Evolutionary conservation across 202 grass and related monocot genomes (phyloP).

Genomic region (Musa balbisiana): DNA sequence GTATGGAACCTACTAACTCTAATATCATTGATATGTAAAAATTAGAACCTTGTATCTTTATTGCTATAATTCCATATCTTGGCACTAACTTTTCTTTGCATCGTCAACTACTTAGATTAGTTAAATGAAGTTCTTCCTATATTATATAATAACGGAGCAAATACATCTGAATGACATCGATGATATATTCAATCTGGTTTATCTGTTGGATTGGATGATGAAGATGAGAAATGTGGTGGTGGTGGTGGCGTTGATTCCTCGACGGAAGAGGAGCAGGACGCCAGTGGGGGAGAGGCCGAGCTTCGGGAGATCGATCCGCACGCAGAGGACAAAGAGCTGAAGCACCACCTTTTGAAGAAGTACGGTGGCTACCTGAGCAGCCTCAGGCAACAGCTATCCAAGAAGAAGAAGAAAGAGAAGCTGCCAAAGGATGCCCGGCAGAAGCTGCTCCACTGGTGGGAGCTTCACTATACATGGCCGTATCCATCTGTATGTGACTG

Average conservation of each 20-base stretch:
- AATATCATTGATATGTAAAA: too few relatives aligned
- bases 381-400: constrained; percentile 69
- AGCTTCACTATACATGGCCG: constrained; percentile 86
- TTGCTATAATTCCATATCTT: too few relatives aligned
- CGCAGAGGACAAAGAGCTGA: constrained; percentile 76
- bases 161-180: background rate
- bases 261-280: constrained; percentile 64
- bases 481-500: constrained; percentile 68
- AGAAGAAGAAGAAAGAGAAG: constrained; percentile 87
- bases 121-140: too few relatives aligned
- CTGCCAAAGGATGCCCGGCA: constrained; percentile 74
- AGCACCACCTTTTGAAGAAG: constrained; percentile 72
- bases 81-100: too few relatives aligned
- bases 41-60: too few relatives aligned
- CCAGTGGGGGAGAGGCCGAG: constrained; percentile 34
- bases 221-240: constrained; percentile 50
- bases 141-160: too few relatives aligned
- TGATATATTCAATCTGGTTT: background rate
- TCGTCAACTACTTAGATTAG: too few relatives aligned
- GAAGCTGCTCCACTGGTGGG: constrained; percentile 82
- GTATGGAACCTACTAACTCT: too few relatives aligned
- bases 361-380: constrained; percentile 63
- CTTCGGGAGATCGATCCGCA: constrained; percentile 39
- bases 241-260: constrained; percentile 40
- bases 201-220: background rate